A percentile compares a stretch with the other conserved stretches of the same genome.
phyloP scores from a whole-genome alignment of 768 basidiomycete species.

The Lepiota subincarnata region DNA sequence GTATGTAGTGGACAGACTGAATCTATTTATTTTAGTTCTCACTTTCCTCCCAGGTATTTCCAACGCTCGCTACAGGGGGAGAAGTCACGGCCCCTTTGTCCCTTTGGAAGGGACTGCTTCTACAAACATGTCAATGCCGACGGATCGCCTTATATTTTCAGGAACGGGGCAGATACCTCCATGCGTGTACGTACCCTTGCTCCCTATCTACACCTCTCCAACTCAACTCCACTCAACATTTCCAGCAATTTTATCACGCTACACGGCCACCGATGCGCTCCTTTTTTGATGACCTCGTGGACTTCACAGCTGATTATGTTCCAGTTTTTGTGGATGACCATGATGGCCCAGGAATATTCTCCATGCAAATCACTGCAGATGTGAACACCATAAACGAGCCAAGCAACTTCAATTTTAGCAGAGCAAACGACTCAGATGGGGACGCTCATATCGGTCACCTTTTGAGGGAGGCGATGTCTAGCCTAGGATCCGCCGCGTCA shows the following conservation, averaged over 20 bases:
- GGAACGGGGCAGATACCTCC: slow-evolving; percentile 47
- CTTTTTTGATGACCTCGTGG: slow-evolving; percentile 2
- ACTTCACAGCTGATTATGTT: not conserved
- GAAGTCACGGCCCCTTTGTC: slow-evolving; percentile 53
- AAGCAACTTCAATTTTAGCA: not conserved
- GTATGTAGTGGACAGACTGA: slow-evolving; percentile 29
- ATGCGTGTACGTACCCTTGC: slow-evolving; percentile 41
- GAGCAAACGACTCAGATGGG: not conserved
- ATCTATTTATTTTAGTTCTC: not conserved
- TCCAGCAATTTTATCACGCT: slow-evolving; percentile 6
- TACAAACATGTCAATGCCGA: slow-evolving; percentile 69
- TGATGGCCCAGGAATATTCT: not conserved
- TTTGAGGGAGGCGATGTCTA: slow-evolving; percentile 7
- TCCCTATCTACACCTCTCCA: slow-evolving; percentile 3
- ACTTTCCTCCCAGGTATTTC: slow-evolving; percentile 52
- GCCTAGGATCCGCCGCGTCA: slow-evolving; percentile 4
- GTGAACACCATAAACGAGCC: not conserved
- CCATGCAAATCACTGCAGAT: slow-evolving; percentile 1
- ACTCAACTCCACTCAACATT: not conserved
- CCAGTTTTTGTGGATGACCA: not conserved
- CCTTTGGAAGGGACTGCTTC: slow-evolving; percentile 79
- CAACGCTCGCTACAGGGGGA: slow-evolving; percentile 39
- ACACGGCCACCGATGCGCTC: not conserved
- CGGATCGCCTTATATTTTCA: slow-evolving; percentile 56
- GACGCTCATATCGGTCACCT: not conserved